Percentiles rank a stretch among this genome's conserved stretches.
Conservation (phyloP, 2,329 filamentous ascomycete genomes). For the Colletotrichum truncatum region DNA sequence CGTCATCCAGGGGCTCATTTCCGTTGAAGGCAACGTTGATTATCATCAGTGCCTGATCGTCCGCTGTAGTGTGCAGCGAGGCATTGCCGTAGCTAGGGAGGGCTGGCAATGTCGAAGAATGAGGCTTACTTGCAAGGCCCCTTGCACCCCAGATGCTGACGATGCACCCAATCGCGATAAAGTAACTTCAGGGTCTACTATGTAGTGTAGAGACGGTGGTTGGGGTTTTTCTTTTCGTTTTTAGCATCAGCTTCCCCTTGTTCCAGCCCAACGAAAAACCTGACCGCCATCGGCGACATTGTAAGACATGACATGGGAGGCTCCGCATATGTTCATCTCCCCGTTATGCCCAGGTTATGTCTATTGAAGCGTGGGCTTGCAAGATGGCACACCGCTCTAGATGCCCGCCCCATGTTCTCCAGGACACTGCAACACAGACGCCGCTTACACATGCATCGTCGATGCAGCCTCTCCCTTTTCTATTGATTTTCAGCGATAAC, state of each 20-base stretch:
- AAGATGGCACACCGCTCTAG: slow-evolving; percentile 8
- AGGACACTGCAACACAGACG: slow-evolving; percentile 1
- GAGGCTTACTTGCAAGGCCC: slow-evolving; percentile 25
- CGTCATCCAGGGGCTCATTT: neutral
- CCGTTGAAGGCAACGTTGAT: neutral
- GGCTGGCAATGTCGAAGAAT: slow-evolving; percentile 16
- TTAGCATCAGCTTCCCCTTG: neutral
- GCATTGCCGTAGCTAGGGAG: neutral
- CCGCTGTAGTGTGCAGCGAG: slow-evolving; percentile 6
- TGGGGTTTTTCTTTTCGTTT: too few relatives aligned
- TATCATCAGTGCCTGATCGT: slow-evolving; percentile 18
- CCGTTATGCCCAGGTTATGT: too few relatives aligned
- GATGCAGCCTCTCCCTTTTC: neutral
- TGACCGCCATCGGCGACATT: neutral
- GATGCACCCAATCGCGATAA: neutral
- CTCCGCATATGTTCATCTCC: neutral
- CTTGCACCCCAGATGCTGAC: slow-evolving; percentile 7
- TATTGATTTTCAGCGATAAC: neutral
- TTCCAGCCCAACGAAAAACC: neutral
- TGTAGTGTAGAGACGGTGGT: neutral
- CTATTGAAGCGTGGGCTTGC: neutral
- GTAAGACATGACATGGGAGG: neutral
- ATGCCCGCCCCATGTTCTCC: slow-evolving; percentile 7
- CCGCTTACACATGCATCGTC: slow-evolving; percentile 15
- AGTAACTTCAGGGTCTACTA: slow-evolving; percentile 2